Base-by-base conservation (phyloP, 225 moss, liverwort and hornwort species). In the Marchantia paleacea region DNA sequence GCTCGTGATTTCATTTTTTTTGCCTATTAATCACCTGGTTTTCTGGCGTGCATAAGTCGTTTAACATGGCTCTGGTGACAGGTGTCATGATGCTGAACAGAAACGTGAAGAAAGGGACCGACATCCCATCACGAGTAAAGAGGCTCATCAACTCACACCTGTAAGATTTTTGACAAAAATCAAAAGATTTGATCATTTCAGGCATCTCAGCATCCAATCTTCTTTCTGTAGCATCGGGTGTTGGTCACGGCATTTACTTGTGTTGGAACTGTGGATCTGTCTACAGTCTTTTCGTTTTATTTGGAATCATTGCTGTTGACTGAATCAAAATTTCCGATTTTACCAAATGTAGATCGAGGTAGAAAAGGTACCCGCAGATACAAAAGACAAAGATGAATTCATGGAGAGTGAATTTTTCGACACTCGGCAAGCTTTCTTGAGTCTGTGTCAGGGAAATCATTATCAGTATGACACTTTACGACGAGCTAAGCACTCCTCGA, bases 321-420 rank as follows among this genome's bases (percentile, higher is more conserved):
- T 70, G 70, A 70, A 9, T 18, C 10, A 1, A 18, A 7, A 18
- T 14, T 70, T 70, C 8, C 7, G 3, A 22, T 20, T 71, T 26
- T 51, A 70, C 7, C 60, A 31, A 49, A 12, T 81, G 83, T 85
- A 97, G 97, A 72, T 92, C 72, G 91, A 86, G 79, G 91, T 95
- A 47, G 85, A 82, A 51, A 95, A 97, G 54, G 86, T 97, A 72
- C 87, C 91, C 69, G 82, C 80, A 48, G 93, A 95, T 72, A 93
- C 97, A 12, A 95, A 92, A 84, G 97, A 97, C 75, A 97, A 92
- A 73, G 97, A 97, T 85, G 97, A 97, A 81, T 90, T 92, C 55
- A 97, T 97, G 97, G 97, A 97, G 85, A 95, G 95, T 79, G 97
- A 97, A 80, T 95, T 97, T 85, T 97, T 97, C 84, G 97, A 97